Evolutionary conservation across 352 stramenopile genomes (phyloP), one percentile per base, ranked within the genome.

Genomic region (Globisporangium parvum): DNA sequence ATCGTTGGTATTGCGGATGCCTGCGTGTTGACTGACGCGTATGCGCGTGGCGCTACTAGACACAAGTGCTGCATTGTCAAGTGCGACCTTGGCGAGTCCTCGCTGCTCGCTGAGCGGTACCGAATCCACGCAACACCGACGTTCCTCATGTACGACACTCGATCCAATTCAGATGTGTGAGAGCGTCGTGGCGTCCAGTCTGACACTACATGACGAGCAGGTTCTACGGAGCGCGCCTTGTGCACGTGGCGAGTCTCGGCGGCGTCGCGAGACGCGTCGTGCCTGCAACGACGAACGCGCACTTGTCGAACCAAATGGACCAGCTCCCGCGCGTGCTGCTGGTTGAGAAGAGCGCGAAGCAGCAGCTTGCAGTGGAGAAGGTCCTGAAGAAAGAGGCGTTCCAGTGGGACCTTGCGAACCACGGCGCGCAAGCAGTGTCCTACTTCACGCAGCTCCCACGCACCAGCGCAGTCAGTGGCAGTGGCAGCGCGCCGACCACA

Each of bases 11-110:
- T 33, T 11, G 50, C 31, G 31, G 12, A 35, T 40, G 4, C 6
- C 0, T 18, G 31, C 12, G 20, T 56, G n/a, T 40, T 14, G 39
- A 39, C 26, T 51, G 33, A 54, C 37, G 3, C 3, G 31, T 31
- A 56, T 46, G 37, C 53, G 2, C 6, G 18, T 50, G 20, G 3
- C 45, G 20, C 15, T 10, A 37, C 24, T 6, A 69, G 67, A 24
- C 44, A 41, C 55, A 89, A 71, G 56, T 89, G 70, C 41, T 59
- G 66, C 4, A 52, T 95, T 4, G 68, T 88, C 56, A 88, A 90
- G 60, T 88, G 85, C 51, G 77, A 92, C 46, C 71, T 95, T 28
- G 63, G 77, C 18, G 78, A 90, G 53, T 89, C 67, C 6, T 57
- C 71, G 31, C 42, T 67, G 40, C 59, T 93, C 10, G 66, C 73